Evolutionary conservation across 75 land plant genomes (phyloP).

Genomic region (Chamaecyparis obtusa): DNA sequence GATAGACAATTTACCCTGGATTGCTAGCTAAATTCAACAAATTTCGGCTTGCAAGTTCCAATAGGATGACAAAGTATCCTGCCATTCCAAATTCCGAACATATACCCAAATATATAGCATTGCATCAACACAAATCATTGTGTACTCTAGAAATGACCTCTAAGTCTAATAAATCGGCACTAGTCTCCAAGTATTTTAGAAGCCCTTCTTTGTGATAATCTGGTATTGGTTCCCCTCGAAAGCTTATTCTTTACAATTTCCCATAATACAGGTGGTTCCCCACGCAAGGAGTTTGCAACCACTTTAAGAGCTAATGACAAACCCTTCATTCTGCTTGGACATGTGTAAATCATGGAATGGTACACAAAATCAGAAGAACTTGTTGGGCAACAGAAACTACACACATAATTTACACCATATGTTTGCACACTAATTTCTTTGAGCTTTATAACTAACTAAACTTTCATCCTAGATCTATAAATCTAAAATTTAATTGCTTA

Average conservation of each 20-base stretch:
- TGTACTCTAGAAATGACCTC: conserved; percentile 57
- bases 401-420: no score
- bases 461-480: no score
- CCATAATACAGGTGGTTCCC: conserved; percentile 39
- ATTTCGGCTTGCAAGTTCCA: conserved; percentile 50
- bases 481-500: no score
- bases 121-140: conserved; percentile 46
- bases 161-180: conserved; percentile 30
- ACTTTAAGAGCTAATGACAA: conserved; percentile 66
- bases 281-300: conserved; percentile 48
- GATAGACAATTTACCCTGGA: conserved; percentile 8
- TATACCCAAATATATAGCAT: conserved; percentile 59
- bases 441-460: no score
- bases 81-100: conserved; percentile 40
- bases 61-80: conserved; percentile 51
- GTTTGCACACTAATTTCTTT: no score
- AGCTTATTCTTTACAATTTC: conserved; percentile 36
- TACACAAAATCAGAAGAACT: no score
- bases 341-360: conserved; percentile 10
- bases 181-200: conserved; percentile 42
- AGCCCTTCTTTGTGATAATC: conserved; percentile 46
- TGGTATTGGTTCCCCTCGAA: conserved; percentile 38
- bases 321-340: conserved; percentile 55
- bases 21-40: conserved; percentile 47
- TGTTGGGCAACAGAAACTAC: no score